Conservation (phyloP, 257 asterid species). For the Salvia hispanica region DNA sequence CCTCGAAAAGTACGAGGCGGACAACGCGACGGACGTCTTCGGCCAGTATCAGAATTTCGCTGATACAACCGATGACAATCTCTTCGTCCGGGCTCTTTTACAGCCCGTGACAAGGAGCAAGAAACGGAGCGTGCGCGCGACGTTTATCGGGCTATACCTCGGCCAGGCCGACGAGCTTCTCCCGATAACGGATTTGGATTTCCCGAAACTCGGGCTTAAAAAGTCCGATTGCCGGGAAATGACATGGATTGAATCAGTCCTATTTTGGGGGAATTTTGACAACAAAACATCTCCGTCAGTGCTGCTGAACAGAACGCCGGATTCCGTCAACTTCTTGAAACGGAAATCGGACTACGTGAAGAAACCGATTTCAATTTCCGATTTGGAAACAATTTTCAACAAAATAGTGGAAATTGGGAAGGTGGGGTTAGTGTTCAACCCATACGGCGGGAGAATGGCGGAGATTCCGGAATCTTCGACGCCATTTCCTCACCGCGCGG, state of each 20-base stretch:
- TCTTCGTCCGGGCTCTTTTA: constrained; percentile 42
- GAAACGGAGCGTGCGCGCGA: constrained; percentile 35
- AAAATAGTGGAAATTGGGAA: constrained; percentile 38
- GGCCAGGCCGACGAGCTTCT: constrained; percentile 43
- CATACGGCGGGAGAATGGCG: constrained; percentile 61
- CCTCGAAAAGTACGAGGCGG: constrained; percentile 30
- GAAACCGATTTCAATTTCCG: constrained; percentile 42
- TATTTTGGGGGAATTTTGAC: constrained; percentile 46
- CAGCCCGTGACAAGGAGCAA: constrained; percentile 41
- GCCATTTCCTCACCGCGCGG: constrained; percentile 68
- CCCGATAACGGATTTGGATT: constrained; percentile 30
- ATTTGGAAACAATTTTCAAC: constrained; percentile 33
- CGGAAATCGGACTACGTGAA: constrained; percentile 66
- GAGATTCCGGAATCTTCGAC: constrained; percentile 47
- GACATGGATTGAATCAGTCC: constrained; percentile 62
- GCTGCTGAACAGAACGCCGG: constrained; percentile 36
- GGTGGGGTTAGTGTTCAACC: constrained; percentile 44
- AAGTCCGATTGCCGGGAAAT: constrained; percentile 50
- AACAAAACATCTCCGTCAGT: constrained; percentile 34
- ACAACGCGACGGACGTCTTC: constrained; percentile 36
- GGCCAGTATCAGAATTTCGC: constrained; percentile 46
- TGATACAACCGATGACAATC: constrained; percentile 37
- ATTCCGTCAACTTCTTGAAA: constrained; percentile 43
- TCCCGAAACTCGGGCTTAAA: constrained; percentile 42
- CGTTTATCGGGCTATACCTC: constrained; percentile 50